A percentile compares a stretch with the other conserved stretches of the same genome.
Evolutionary conservation across 495 filamentous ascomycete genomes (phyloP).

Genomic region (Acidomyces sp.): DNA sequence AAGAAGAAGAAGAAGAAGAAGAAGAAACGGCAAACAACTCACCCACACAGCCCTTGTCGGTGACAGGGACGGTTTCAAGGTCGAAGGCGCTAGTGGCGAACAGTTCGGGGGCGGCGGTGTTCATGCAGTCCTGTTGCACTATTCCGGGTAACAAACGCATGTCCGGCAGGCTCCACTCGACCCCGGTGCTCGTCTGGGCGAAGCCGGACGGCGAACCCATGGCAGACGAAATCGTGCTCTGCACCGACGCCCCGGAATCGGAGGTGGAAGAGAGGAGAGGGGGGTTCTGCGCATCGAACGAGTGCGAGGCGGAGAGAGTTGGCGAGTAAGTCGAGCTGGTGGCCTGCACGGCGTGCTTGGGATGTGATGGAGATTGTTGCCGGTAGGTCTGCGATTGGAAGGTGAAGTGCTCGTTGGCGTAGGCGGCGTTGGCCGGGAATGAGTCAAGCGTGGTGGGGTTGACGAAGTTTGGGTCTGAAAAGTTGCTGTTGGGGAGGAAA

Average conservation of each 20-base stretch:
- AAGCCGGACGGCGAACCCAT: constrained; percentile 66
- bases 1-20: too few species aligned
- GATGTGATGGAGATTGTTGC: too few species aligned
- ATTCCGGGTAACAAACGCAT: constrained; percentile 56
- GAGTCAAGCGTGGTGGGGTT: constrained; percentile 14
- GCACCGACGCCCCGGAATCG: constrained; percentile 57
- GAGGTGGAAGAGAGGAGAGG: constrained; percentile 49
- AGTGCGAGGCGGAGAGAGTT: constrained; percentile 22
- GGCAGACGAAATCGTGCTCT: constrained; percentile 61
- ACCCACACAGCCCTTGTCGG: constrained; percentile 73
- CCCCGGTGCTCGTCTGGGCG: constrained; percentile 41
- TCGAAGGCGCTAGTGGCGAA: constrained; percentile 39
- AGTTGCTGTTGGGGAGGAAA: constrained; percentile 9
- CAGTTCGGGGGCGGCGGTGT: constrained; percentile 36
- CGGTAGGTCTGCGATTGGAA: constrained; percentile 5
- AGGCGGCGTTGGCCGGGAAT: constrained; percentile 1
- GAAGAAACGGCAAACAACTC: constrained; percentile 44
- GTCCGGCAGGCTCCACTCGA: constrained; percentile 49
- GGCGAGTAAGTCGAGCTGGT: constrained; percentile 24
- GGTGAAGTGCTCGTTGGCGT: constrained; percentile 6
- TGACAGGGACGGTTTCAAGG: constrained; percentile 38
- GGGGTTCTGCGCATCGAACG: constrained; percentile 26
- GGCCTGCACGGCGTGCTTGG: constrained; percentile 11
- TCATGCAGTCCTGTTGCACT: constrained; percentile 48
- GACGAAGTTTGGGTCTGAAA: constrained; percentile 8